Conservation (phyloP, 345 rosid species). For the Brassica carinata region DNA sequence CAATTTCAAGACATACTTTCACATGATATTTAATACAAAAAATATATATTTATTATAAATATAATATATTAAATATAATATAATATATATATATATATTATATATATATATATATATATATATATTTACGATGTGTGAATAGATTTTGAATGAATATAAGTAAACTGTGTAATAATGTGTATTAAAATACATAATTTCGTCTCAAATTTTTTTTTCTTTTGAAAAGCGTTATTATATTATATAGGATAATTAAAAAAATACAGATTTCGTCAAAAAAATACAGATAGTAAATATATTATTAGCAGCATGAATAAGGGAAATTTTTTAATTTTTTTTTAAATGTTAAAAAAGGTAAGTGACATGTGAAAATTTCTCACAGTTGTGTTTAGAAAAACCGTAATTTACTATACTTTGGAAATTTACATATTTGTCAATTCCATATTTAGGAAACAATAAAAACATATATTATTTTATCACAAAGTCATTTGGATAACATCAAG, state of each 20-base stretch:
- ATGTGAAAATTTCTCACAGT: background rate
- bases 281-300: background rate
- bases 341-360: background rate
- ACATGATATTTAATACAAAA: conserved; percentile 1
- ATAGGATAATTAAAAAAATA: background rate
- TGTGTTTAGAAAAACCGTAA: background rate
- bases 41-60: background rate
- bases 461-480: background rate
- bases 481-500: background rate
- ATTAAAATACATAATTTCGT: background rate
- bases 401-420: background rate
- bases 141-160: background rate
- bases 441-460: background rate
- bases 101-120: background rate
- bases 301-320: background rate
- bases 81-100: background rate
- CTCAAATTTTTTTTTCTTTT: background rate
- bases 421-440: background rate
- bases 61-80: background rate
- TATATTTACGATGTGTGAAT: background rate
- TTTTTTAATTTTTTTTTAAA: background rate
- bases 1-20: conserved; percentile 4
- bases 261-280: background rate
- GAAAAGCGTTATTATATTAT: background rate
- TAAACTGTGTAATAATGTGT: background rate